These are phyloP conservation scores for Dothideomycetes sp. DNA, from an alignment of 2,329 filamentous ascomycete genomes.

Conservation along the genomic window DNA sequence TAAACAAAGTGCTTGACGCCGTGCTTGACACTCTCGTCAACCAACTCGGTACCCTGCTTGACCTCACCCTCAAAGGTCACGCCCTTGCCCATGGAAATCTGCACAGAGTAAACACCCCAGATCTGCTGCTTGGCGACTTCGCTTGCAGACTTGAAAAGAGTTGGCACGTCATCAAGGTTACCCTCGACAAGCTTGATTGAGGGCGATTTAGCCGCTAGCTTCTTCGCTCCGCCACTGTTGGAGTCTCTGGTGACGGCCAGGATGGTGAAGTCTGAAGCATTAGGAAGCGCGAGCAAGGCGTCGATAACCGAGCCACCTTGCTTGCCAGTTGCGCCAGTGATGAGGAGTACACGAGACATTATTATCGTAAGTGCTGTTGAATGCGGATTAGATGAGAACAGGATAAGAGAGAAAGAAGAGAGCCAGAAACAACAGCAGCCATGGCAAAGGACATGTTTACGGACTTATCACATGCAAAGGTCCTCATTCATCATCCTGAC, in stretches of 20 bases:
- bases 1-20: constrained; percentile 56
- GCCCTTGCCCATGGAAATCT: constrained; percentile 39
- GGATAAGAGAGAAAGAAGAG: background rate
- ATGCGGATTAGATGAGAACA: background rate
- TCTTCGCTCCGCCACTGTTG: constrained; percentile 40
- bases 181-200: constrained; percentile 47
- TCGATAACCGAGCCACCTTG: constrained; percentile 37
- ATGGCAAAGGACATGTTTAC: constrained; percentile 4
- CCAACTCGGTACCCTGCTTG: constrained; percentile 48
- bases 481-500: background rate
- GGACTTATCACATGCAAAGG: constrained; percentile 5
- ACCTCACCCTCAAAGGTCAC: constrained; percentile 40
- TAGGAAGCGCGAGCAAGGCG: constrained; percentile 22
- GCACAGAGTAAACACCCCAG: constrained; percentile 52
- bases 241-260: constrained; percentile 49
- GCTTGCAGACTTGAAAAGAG: constrained; percentile 41
- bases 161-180: constrained; percentile 41
- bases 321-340: constrained; percentile 39
- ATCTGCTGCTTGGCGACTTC: constrained; percentile 18
- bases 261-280: constrained; percentile 37
- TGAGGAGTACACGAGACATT: constrained; percentile 33
- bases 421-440: constrained; percentile 1
- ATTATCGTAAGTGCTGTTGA: constrained; percentile 1
- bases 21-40: constrained; percentile 48
- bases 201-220: constrained; percentile 31